phyloP scores from a whole-genome alignment of 805 yeast genomes.

The Pichia eremophila region DNA sequence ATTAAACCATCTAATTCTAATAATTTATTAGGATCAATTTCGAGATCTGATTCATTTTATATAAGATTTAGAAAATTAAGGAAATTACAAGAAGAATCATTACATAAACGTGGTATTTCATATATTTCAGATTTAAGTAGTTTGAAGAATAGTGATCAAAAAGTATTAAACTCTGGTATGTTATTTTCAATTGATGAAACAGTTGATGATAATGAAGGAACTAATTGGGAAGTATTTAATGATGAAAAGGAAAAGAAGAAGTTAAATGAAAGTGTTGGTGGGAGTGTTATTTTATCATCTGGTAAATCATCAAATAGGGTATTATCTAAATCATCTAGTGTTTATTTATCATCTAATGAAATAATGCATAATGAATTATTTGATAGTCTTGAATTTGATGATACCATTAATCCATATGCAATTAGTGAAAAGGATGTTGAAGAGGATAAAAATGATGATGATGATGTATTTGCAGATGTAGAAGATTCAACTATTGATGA shows the following conservation, averaged over 20 bases:
- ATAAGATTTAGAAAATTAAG: slow-evolving; percentile 10
- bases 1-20: background rate
- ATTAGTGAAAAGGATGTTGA: background rate
- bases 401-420: slow-evolving; percentile 3
- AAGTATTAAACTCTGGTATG: slow-evolving; percentile 6
- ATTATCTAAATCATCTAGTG: slow-evolving; percentile 5
- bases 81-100: slow-evolving; percentile 13
- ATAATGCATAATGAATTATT: background rate
- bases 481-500: background rate
- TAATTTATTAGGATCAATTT: background rate
- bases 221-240: slow-evolving; percentile 11
- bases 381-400: background rate
- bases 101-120: slow-evolving; percentile 17
- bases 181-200: slow-evolving; percentile 8
- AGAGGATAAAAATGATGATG: background rate
- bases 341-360: slow-evolving; percentile 3
- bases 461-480: background rate
- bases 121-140: slow-evolving; percentile 11
- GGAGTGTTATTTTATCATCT: no score
- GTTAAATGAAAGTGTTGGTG: no score
- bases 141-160: slow-evolving; percentile 5
- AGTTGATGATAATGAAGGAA: slow-evolving; percentile 2
- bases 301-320: background rate
- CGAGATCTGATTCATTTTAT: slow-evolving; percentile 13
- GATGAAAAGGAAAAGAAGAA: background rate